A percentile compares a stretch with the other conserved stretches of the same genome.
phyloP scores from a whole-genome alignment of 306 rosid genomes.

The Cotoneaster glaucophyllus region DNA sequence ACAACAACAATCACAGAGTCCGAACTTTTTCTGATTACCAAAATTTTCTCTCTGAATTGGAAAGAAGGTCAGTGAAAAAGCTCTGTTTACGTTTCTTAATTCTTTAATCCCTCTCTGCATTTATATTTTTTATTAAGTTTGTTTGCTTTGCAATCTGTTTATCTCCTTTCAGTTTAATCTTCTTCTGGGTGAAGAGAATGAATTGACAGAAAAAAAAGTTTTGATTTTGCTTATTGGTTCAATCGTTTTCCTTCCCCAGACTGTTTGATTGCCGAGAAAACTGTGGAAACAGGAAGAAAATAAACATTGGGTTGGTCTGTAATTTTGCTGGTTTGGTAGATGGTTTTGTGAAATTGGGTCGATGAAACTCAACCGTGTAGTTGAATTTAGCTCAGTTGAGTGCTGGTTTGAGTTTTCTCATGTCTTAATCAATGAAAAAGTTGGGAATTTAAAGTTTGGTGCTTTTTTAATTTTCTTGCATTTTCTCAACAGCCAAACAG shows the following conservation, averaged over 20 bases:
- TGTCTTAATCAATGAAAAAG: constrained; percentile 1
- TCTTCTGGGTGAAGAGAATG: constrained; percentile 17
- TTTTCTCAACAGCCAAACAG: constrained; percentile 36
- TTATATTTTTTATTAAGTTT: not conserved
- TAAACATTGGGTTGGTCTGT: constrained; percentile 3
- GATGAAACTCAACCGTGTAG: constrained; percentile 30
- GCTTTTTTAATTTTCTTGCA: constrained; percentile 20
- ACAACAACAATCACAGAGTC: constrained; percentile 24
- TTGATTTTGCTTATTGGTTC: constrained; percentile 23
- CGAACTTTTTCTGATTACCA: constrained; percentile 40
- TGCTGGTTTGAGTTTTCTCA: constrained; percentile 21
- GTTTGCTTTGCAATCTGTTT: constrained; percentile 7
- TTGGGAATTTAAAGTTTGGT: constrained; percentile 7
- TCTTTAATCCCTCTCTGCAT: constrained; percentile 13
- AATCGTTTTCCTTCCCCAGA: constrained; percentile 23
- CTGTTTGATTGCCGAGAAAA: constrained; percentile 51
- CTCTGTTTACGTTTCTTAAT: not conserved
- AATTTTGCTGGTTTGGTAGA: constrained; percentile 17
- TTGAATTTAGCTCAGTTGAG: constrained; percentile 44
- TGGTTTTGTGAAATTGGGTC: constrained; percentile 8
- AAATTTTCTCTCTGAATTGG: constrained; percentile 56
- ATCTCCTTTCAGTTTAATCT: constrained; percentile 20
- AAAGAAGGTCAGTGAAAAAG: constrained; percentile 56
- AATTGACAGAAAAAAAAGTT: constrained; percentile 20
- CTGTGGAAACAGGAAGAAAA: constrained; percentile 26